Evolutionary conservation across 163 green algal species (phyloP).

Genomic region (Volvox carteri): DNA sequence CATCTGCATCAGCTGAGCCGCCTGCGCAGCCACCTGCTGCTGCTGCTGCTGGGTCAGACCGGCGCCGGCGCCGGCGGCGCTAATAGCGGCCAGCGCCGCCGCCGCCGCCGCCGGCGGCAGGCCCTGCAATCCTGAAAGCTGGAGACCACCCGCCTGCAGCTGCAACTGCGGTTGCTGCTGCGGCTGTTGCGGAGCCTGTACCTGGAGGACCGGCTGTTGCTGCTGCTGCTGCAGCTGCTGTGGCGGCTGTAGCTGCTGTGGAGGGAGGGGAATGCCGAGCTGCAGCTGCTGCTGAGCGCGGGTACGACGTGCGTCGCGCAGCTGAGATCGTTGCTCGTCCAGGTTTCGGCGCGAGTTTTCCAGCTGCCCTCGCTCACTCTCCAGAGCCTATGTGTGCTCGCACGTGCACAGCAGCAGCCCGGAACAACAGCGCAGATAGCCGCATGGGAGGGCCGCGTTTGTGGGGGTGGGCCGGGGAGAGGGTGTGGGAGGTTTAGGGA

Average conservation of each 20-base stretch:
- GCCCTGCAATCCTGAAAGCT: constrained; percentile 12
- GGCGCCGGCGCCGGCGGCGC: neutral
- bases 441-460: too few species aligned
- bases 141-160: neutral
- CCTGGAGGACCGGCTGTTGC: neutral
- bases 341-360: constrained; percentile 40
- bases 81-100: neutral
- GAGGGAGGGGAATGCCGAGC: neutral
- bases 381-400: constrained; percentile 49
- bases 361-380: constrained; percentile 33
- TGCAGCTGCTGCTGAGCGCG: constrained; percentile 29
- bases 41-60: constrained; percentile 31
- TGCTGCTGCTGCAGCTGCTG: neutral
- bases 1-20: constrained; percentile 34
- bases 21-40: constrained; percentile 14
- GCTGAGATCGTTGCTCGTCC: constrained; percentile 19
- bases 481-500: too few species aligned
- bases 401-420: too few species aligned
- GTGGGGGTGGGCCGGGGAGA: too few species aligned
- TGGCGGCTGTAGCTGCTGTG: neutral
- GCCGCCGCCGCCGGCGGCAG: constrained; percentile 20
- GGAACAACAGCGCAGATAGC: too few species aligned
- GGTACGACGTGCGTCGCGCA: constrained; percentile 9
- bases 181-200: neutral
- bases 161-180: neutral